Evolutionary conservation across 2,329 filamentous ascomycete genomes (phyloP).

Genomic region (Torrubiellomyces zombiae): DNA sequence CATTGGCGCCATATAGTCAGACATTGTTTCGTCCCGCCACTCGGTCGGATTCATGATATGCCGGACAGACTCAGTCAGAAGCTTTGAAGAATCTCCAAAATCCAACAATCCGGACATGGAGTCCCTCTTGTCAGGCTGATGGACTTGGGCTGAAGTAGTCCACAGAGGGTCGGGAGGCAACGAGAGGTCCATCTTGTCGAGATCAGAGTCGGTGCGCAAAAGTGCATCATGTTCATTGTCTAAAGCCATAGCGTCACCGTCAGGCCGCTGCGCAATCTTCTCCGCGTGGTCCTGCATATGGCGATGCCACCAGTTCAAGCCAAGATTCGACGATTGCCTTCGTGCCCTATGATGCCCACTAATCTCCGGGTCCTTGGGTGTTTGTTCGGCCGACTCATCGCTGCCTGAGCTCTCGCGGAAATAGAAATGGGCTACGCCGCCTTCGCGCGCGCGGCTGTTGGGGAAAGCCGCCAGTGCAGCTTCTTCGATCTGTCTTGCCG

Average conservation of each 20-base stretch:
- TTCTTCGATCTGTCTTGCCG: conserved; percentile 65
- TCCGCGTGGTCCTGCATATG: conserved; percentile 69
- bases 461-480: conserved; percentile 61
- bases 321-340: conserved; percentile 45
- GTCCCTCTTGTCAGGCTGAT: conserved; percentile 11
- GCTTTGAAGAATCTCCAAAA: conserved; percentile 8
- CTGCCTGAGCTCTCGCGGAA: conserved; percentile 47
- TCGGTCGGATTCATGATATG: conserved; percentile 8
- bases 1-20: conserved; percentile 1
- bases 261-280: conserved; percentile 34
- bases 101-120: conserved; percentile 10
- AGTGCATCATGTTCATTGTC: conserved; percentile 11
- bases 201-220: conserved; percentile 22
- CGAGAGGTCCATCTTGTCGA: conserved; percentile 24
- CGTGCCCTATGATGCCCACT: conserved; percentile 18
- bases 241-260: conserved; percentile 10
- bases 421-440: conserved; percentile 55
- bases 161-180: conserved; percentile 23
- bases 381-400: conserved; percentile 26
- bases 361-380: conserved; percentile 14
- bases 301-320: conserved; percentile 57
- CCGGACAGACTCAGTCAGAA: conserved; percentile 10
- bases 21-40: conserved; percentile 4
- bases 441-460: conserved; percentile 51
- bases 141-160: conserved; percentile 19